Evolutionary conservation across 2,329 filamentous ascomycete genomes (phyloP), one percentile per base, ranked within the genome.

Genomic region (Calonectria leucothoes): DNA sequence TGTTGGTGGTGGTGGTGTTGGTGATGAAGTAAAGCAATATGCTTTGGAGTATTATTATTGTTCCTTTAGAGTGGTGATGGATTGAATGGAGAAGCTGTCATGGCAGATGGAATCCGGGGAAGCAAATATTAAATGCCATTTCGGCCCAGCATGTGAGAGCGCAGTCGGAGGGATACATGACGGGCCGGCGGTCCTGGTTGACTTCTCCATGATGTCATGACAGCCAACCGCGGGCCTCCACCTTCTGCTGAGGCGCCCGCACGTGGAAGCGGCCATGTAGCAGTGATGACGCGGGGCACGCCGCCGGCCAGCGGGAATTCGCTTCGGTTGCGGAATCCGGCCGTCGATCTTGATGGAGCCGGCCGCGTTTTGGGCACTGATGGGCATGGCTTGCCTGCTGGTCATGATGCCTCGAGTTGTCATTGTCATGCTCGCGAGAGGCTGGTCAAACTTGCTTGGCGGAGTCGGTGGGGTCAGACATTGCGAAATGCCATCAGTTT

Each of bases 141-240:
- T 48, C 59, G 37, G 59, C 37, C 39, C 35, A 35, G 42, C 57
- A 66, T 73, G 71, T 73, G 64, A 72, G 64, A 71, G 35, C 25
- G 48, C 23, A 12, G 45, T 25, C 35, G 57, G 35, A 52, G 23
- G 59, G 27, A 74, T 81, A 76, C 74, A 80, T 78, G 77, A 74
- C 66, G 71, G 42, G 52, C 23, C 29, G 73, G 61, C 61, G 73
- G 55, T 59, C 39, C 39, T 66, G 61, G 61, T 73, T 75, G 74
- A 73, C 72, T 63, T 74, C 64, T 65, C 55, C 66, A 81, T 81
- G 79, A 81, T 80, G 78, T 81, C 79, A 81, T 78, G 42, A 64
- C 66, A 51, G 35, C 51, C 66, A 51, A 71, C 66, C 68, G 77
- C 65, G 75, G 76, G 78, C 72, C 73, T 74, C 37, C 69, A 75